These are phyloP conservation scores for Bocquillonia castaneifolia DNA, from an alignment of 441 rosid species.

Conservation along the genomic window DNA sequence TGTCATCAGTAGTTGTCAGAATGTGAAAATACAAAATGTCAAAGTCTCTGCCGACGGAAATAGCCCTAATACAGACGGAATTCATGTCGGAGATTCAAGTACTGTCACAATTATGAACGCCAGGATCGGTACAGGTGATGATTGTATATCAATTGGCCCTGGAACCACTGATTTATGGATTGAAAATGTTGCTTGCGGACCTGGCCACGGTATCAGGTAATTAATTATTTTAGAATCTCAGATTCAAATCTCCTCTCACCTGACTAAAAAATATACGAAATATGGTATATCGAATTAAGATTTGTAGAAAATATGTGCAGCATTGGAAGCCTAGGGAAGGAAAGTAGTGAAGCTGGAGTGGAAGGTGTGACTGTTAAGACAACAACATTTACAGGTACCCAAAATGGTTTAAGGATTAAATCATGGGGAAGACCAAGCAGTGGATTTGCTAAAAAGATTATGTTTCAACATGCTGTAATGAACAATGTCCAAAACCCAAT, in stretches of 20 bases:
- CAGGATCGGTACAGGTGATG: conserved; percentile 41
- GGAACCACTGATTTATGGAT: conserved; percentile 37
- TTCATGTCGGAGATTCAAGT: conserved; percentile 30
- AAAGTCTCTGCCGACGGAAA: conserved; percentile 34
- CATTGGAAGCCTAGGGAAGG: conserved; percentile 71
- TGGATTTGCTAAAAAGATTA: conserved; percentile 52
- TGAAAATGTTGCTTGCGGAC: conserved; percentile 33
- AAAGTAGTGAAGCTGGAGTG: conserved; percentile 46
- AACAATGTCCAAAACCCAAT: conserved; percentile 58
- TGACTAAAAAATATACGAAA: no score
- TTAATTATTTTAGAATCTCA: no score
- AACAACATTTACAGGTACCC: conserved; percentile 44
- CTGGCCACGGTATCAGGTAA: conserved; percentile 37
- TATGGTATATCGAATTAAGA: background rate
- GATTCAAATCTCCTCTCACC: no score
- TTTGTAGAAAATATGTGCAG: conserved; percentile 22
- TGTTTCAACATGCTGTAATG: conserved; percentile 55
- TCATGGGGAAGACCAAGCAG: conserved; percentile 59
- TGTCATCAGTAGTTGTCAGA: conserved; percentile 40
- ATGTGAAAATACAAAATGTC: conserved; percentile 39
- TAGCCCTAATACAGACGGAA: conserved; percentile 49
- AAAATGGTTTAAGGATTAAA: conserved; percentile 65
- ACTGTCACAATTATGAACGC: conserved; percentile 32
- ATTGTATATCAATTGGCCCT: conserved; percentile 44
- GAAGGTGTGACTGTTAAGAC: conserved; percentile 57